Conservation (phyloP, 345 rosid genomes). For the Acer saccharum region DNA sequence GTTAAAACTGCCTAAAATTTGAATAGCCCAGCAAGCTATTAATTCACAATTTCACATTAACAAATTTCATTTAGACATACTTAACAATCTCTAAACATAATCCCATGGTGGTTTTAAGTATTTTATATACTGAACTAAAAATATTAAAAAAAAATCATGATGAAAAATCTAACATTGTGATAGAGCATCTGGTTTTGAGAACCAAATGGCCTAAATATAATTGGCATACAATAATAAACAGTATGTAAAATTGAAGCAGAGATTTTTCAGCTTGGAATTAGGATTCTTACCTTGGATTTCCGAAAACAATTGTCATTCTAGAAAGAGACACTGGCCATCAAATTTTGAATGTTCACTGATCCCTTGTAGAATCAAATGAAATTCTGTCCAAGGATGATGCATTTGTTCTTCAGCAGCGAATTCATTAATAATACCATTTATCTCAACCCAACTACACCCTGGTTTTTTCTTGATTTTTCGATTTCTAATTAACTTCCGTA, state of each 20-base stretch:
- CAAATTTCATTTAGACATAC: no score
- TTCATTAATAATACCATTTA: constrained; percentile 27
- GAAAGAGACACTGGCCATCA: background rate
- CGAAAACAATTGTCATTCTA: background rate
- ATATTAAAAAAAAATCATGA: background rate
- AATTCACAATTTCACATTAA: no score
- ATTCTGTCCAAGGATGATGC: constrained; percentile 1
- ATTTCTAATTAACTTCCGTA: constrained; percentile 30
- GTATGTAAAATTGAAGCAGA: no score
- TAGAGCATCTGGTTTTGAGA: no score
- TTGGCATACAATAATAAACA: no score
- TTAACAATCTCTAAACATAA: background rate
- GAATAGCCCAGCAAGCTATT: background rate
- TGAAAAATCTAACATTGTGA: background rate
- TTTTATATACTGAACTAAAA: background rate
- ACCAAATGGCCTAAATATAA: no score
- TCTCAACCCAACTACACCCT: constrained; percentile 41
- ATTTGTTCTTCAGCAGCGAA: constrained; percentile 32
- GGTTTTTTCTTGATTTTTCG: constrained; percentile 27
- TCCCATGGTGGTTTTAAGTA: background rate
- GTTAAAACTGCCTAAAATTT: background rate
- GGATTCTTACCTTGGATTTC: no score
- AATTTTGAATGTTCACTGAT: constrained; percentile 5
- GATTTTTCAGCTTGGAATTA: no score
- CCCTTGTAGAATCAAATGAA: constrained; percentile 14